These are phyloP conservation scores for Marchantia paleacea DNA, from an alignment of 225 moss, liverwort and hornwort genomes.

Conservation along the genomic window DNA sequence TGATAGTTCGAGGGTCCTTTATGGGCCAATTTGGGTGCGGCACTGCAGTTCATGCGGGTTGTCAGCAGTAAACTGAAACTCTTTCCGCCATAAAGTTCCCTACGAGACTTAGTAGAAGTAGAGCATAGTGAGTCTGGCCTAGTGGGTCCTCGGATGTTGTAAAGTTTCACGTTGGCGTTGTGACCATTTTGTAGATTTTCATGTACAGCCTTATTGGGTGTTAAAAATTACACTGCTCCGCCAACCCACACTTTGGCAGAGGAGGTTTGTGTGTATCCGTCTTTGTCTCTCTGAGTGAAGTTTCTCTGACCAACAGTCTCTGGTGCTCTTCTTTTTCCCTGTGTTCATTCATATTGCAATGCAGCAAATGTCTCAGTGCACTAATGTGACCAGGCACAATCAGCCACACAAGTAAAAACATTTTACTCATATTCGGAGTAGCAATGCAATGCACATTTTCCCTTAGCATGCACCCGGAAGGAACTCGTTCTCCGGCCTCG, in stretches of 20 bases:
- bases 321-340: too few species aligned
- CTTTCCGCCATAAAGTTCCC: neutral
- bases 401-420: neutral
- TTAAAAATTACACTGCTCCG: neutral
- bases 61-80: neutral
- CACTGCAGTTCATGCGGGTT: neutral
- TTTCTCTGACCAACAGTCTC: neutral
- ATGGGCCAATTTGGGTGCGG: neutral
- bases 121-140: neutral
- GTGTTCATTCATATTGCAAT: too few species aligned
- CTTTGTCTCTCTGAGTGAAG: neutral
- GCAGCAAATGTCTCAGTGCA: too few species aligned
- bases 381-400: neutral
- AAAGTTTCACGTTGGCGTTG: neutral
- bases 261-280: neutral
- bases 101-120: neutral
- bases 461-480: too few species aligned
- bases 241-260: neutral
- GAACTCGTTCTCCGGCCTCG: too few species aligned
- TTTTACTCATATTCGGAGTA: neutral
- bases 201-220: slow-evolving; percentile 10
- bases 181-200: slow-evolving; percentile 6
- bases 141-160: neutral
- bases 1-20: neutral
- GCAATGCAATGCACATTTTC: neutral